Percentiles rank a stretch among this genome's conserved stretches.
These are phyloP conservation scores for Talinum fruticosum DNA, from an alignment of 148 eudicot species.

Conservation along the genomic window DNA sequence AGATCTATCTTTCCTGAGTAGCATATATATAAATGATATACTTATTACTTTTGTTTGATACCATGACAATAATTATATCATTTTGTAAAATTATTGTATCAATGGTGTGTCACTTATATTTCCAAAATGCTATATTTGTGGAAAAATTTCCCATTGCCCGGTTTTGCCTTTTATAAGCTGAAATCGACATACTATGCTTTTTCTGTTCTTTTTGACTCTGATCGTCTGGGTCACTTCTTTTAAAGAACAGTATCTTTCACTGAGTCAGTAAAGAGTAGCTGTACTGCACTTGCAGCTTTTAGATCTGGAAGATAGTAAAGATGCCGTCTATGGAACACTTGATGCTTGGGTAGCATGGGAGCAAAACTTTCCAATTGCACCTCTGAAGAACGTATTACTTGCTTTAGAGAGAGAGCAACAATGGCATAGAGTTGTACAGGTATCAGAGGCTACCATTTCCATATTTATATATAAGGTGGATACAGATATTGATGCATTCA, in stretches of 20 bases:
- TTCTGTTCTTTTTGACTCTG: neutral
- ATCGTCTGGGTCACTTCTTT: neutral
- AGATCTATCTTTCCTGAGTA: neutral
- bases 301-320: slow-evolving; percentile 64
- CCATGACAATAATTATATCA: neutral
- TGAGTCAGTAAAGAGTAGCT: neutral
- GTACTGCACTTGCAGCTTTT: slow-evolving; percentile 32
- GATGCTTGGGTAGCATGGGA: slow-evolving; percentile 98
- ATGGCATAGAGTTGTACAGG: slow-evolving; percentile 85
- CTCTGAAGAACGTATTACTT: slow-evolving; percentile 59
- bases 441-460: slow-evolving; percentile 4
- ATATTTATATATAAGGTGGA: neutral
- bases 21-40: neutral
- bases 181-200: neutral
- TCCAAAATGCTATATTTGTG: neutral
- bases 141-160: neutral
- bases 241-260: neutral
- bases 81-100: neutral
- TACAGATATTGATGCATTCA: neutral
- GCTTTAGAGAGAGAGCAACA: slow-evolving; percentile 77
- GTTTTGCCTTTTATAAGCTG: neutral
- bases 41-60: neutral
- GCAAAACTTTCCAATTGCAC: slow-evolving; percentile 71
- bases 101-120: neutral
- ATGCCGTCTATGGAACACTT: slow-evolving; percentile 64